Evolutionary conservation across 2,329 filamentous ascomycete species (phyloP).

Genomic region (Sporothrix humicola): DNA sequence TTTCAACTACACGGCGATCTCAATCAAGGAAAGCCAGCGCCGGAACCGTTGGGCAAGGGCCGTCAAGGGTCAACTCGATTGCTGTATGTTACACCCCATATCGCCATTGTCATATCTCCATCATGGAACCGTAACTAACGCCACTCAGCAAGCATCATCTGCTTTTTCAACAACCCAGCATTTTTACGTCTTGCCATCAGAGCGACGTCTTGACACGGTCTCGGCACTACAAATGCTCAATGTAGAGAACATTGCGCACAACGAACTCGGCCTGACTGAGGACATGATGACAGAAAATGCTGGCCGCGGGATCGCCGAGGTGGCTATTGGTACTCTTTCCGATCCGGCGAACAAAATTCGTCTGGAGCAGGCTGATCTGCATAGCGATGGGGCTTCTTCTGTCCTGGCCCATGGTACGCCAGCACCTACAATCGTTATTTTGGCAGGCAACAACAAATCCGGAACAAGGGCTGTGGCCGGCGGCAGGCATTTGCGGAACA

Average conservation of each 20-base stretch:
- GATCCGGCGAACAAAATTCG: slow-evolving; percentile 65
- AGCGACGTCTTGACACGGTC: slow-evolving; percentile 65
- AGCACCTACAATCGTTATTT: slow-evolving; percentile 64
- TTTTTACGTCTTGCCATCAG: slow-evolving; percentile 61
- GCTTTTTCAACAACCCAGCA: slow-evolving; percentile 44
- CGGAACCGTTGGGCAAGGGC: slow-evolving; percentile 48
- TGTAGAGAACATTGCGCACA: slow-evolving; percentile 86
- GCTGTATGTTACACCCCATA: slow-evolving; percentile 8
- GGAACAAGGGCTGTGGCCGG: slow-evolving; percentile 85
- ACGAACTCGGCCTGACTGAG: slow-evolving; percentile 84
- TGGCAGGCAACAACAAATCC: slow-evolving; percentile 95
- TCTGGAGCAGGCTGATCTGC: slow-evolving; percentile 49
- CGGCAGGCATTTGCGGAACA: slow-evolving; percentile 83
- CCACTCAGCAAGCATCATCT: slow-evolving; percentile 36
- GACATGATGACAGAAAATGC: slow-evolving; percentile 93
- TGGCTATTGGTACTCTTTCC: slow-evolving; percentile 71
- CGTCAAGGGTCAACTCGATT: slow-evolving; percentile 56
- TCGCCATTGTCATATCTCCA: no score
- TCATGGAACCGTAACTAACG: background rate
- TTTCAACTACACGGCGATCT: slow-evolving; percentile 54
- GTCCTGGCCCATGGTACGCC: slow-evolving; percentile 25
- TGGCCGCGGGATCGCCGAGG: slow-evolving; percentile 84
- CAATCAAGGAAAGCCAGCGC: slow-evolving; percentile 64
- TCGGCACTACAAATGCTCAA: slow-evolving; percentile 86
- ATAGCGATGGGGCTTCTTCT: background rate